Evolutionary conservation across 179 eudicot species (phyloP).

Genomic region (Camellia oleifera): DNA sequence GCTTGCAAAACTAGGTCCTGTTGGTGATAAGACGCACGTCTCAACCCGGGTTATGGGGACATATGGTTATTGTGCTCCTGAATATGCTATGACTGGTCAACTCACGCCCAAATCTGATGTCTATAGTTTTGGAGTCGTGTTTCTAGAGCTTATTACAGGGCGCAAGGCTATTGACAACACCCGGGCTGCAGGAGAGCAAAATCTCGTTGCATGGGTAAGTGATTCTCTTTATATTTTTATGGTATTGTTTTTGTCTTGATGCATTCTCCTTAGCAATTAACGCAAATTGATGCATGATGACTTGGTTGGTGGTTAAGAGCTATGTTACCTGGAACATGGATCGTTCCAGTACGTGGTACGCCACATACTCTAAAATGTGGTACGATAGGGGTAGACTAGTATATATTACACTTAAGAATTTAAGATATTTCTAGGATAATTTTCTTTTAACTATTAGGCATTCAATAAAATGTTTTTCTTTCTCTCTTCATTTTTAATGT

Average conservation of each 20-base stretch:
- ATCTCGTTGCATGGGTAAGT: constrained; percentile 96
- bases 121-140: constrained; percentile 94
- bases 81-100: constrained; percentile 99
- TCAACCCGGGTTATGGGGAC: constrained; percentile 98
- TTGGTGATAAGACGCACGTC: constrained; percentile 97
- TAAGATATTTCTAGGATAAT: no score
- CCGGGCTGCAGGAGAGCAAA: constrained; percentile 75
- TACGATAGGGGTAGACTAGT: no score
- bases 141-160: constrained; percentile 90
- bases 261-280: neutral
- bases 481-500: no score
- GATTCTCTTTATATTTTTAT: neutral
- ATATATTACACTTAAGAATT: no score
- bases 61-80: constrained; percentile 96
- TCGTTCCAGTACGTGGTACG: no score
- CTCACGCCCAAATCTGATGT: constrained; percentile 94
- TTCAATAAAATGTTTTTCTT: no score
- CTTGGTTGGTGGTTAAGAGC: neutral
- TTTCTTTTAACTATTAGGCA: no score
- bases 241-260: neutral
- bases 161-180: constrained; percentile 88
- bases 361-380: no score
- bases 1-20: constrained; percentile 87
- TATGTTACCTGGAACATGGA: no score
- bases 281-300: neutral